Conservation (phyloP, 2,329 filamentous ascomycete genomes). For the Penicillium vulpinum region DNA sequence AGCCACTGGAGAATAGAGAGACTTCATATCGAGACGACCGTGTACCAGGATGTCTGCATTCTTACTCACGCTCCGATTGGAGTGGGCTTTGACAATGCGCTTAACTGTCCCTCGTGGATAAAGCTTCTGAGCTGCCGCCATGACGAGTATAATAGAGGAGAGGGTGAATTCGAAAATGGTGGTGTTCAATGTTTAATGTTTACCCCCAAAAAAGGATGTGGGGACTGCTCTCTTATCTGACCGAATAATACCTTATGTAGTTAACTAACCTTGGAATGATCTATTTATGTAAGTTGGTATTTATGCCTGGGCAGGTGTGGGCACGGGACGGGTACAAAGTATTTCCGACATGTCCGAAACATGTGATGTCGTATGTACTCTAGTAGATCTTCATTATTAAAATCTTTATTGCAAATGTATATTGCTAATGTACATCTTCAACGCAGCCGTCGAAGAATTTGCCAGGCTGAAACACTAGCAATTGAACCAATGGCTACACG, state of each 20-base stretch:
- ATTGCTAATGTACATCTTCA: not conserved
- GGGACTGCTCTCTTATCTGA: not conserved
- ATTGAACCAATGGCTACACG: slow-evolving; percentile 34
- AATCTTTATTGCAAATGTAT: not conserved
- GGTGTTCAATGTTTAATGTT: not conserved
- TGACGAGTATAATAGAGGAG: slow-evolving; percentile 29
- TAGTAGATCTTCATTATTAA: not conserved
- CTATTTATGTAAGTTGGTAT: not conserved
- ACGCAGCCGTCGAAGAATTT: slow-evolving; percentile 23
- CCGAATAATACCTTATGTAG: no score
- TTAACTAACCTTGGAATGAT: slow-evolving; percentile 3
- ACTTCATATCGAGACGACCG: slow-evolving; percentile 22
- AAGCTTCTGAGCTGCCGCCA: slow-evolving; percentile 68
- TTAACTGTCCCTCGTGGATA: slow-evolving; percentile 84
- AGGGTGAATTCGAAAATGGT: not conserved
- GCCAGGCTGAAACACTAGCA: slow-evolving; percentile 32
- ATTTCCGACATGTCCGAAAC: not conserved
- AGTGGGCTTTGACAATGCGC: slow-evolving; percentile 87
- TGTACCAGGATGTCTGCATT: slow-evolving; percentile 79
- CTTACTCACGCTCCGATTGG: slow-evolving; percentile 75
- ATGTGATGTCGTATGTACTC: not conserved
- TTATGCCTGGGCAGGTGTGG: no score
- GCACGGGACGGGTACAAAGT: no score
- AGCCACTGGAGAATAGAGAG: not conserved
- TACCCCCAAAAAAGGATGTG: not conserved